These are phyloP conservation scores for Kwoniella europaea DNA, from an alignment of 768 basidiomycete genomes.

Conservation along the genomic window DNA sequence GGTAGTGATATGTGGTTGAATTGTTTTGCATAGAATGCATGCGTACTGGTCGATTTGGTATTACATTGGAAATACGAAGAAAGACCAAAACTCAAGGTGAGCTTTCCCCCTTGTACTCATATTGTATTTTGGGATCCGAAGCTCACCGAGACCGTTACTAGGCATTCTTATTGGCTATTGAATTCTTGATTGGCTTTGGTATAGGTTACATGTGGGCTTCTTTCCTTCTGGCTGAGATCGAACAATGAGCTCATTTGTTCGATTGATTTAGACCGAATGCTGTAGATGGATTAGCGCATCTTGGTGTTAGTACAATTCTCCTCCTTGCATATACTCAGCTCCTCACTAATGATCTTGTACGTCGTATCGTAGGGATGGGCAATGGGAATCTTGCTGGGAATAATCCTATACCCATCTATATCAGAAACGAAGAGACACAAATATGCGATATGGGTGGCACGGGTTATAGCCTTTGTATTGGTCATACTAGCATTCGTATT, in stretches of 20 bases:
- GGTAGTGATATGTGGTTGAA: too few relatives aligned
- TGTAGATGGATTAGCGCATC: constrained; percentile 91
- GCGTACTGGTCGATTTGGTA: constrained; percentile 75
- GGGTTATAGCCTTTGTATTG: constrained; percentile 74
- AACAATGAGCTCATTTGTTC: not conserved
- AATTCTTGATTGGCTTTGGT: constrained; percentile 82
- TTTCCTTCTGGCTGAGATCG: not conserved
- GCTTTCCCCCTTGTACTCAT: constrained; percentile 17
- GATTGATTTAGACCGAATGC: constrained; percentile 60
- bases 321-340: not conserved
- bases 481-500: constrained; percentile 80
- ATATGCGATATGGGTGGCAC: constrained; percentile 72
- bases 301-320: constrained; percentile 62
- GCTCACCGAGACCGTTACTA: constrained; percentile 52
- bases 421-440: constrained; percentile 76
- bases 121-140: not conserved
- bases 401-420: constrained; percentile 86
- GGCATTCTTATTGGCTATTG: constrained; percentile 82
- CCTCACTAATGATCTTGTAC: not conserved
- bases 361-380: constrained; percentile 43
- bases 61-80: constrained; percentile 91
- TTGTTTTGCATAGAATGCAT: constrained; percentile 38
- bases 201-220: constrained; percentile 63
- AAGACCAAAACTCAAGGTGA: constrained; percentile 77
- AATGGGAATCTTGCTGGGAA: constrained; percentile 71